phyloP scores from a whole-genome alignment of 1,284 basidiomycete species.

The Vanrija sp. region DNA sequence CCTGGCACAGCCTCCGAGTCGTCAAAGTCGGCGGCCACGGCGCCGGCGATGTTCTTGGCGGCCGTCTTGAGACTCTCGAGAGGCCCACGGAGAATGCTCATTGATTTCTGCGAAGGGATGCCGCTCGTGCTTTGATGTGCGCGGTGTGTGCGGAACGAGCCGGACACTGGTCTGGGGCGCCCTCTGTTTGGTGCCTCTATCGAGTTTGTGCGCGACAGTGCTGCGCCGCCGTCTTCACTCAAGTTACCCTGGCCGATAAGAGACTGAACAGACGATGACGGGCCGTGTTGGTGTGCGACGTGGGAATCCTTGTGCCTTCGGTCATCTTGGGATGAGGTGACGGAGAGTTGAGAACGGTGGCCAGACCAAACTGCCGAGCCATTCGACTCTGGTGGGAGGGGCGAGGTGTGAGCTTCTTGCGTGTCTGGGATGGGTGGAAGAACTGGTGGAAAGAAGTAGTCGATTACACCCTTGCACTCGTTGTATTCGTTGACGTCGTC shows the following conservation, averaged over 20 bases:
- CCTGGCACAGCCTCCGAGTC: background rate
- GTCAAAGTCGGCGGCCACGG: background rate
- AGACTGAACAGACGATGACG: background rate
- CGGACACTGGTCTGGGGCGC: background rate
- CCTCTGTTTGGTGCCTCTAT: background rate
- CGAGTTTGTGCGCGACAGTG: slow-evolving; percentile 5
- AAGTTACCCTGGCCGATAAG: background rate
- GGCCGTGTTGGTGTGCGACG: background rate
- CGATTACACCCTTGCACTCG: slow-evolving; percentile 29
- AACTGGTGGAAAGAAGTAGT: slow-evolving; percentile 41
- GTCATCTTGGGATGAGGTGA: background rate
- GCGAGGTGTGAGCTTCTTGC: too few species aligned
- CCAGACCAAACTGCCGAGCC: too few species aligned
- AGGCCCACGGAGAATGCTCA: too few species aligned
- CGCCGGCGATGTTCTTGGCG: background rate
- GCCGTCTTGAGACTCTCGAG: background rate
- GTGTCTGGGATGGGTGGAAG: background rate
- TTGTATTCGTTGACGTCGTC: slow-evolving; percentile 38
- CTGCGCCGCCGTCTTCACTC: background rate
- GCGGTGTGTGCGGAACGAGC: slow-evolving; percentile 1
- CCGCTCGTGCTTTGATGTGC: slow-evolving; percentile 1
- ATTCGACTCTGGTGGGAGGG: too few species aligned
- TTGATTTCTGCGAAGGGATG: background rate
- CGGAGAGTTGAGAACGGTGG: background rate
- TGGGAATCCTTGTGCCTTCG: background rate